Base-by-base conservation (phyloP, 139 green algal species). In the Gonium pectorale region DNA sequence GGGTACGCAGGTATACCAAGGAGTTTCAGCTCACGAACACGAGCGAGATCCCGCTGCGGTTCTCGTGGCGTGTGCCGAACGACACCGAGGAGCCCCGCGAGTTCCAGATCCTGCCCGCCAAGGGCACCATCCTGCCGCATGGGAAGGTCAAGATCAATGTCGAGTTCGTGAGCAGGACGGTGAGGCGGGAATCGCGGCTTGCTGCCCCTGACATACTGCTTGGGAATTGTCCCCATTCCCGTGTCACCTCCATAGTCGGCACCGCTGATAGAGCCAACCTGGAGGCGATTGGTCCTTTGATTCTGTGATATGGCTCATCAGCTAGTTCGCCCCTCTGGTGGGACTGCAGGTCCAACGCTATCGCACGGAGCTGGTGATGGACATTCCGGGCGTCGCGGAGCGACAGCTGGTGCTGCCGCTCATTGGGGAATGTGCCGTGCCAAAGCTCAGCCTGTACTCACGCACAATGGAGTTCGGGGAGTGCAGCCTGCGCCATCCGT, bases 1-100 rank as follows among this genome's bases (percentile, higher is more conserved):
- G n/a, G n/a, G n/a, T n/a, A 29, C 41, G 31, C 83, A 94, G 88
- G 75, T 95, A 96, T 82, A 91, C 88, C 22, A 93, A 94, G 73
- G 86, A 94, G 44, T 63, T 96, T 31, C 77, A 69, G 37, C 74
- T 98, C 13, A 84, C 52, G 78, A 98, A 96, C 86, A 95, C 91
- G 1, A 93, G 91, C 70, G 92, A 94, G 41, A 96, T 98, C 35
- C 93, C 94, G 35, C 93, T 98, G 86, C 60, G 56, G 9, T 97
- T 94, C 69, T 19, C 74, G 2, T 95, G 94, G 92, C 74, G 90
- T 0, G 78, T 95, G 24, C 88, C 88, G 2, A 86, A 93, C 40
- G 93, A 95, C 69, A 38, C 46, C 5, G 64, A 87, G 67, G 66
- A 83, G 43, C 73, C 60, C 15, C 70, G 37, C 13, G 89, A 93